Evolutionary conservation across 2,329 filamentous ascomycete species (phyloP).

Genomic region (Sporothrix humicola): DNA sequence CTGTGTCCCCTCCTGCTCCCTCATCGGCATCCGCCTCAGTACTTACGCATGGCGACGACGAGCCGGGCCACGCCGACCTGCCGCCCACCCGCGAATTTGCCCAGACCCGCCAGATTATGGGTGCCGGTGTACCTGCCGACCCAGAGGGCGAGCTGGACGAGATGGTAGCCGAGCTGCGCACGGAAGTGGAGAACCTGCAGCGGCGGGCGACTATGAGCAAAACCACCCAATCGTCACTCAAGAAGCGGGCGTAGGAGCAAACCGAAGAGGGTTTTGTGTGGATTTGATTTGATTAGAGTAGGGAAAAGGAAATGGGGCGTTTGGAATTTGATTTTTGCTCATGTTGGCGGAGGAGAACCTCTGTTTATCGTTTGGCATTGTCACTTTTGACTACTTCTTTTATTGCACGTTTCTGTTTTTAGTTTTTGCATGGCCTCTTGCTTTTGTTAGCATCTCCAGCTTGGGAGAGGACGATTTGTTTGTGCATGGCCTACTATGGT

Average conservation of each 20-base stretch:
- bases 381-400: not conserved
- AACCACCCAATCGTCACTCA: not conserved
- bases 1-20: not conserved
- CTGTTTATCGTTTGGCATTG: not conserved
- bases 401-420: not conserved
- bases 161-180: conserved; percentile 74
- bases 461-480: not conserved
- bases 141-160: conserved; percentile 77
- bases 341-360: not conserved
- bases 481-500: not conserved
- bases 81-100: conserved; percentile 34
- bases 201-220: conserved; percentile 37
- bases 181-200: conserved; percentile 69
- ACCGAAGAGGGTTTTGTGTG: not conserved
- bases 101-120: conserved; percentile 32
- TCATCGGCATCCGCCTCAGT: not conserved
- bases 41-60: conserved; percentile 10
- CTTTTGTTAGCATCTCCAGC: not conserved
- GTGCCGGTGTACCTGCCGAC: conserved; percentile 74
- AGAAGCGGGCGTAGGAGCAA: conserved; percentile 20
- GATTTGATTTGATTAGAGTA: not conserved
- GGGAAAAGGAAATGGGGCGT: not conserved
- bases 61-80: conserved; percentile 29
- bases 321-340: not conserved
- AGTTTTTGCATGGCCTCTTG: not conserved